Evolutionary conservation across 2,329 filamentous ascomycete species (phyloP).

Genomic region (Fusarium bactridioides): DNA sequence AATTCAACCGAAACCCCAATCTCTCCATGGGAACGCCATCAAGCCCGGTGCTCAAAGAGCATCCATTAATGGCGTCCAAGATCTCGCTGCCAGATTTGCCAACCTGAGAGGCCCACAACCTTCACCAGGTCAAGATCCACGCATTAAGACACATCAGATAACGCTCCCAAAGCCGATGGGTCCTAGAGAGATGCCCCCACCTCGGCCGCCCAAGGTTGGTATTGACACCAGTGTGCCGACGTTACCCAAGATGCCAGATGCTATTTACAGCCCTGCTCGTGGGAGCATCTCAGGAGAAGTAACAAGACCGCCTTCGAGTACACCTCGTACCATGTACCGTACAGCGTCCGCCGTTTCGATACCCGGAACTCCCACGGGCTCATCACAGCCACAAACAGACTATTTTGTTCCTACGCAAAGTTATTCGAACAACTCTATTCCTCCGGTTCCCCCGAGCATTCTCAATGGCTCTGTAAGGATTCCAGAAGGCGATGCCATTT

Average conservation of each 20-base stretch:
- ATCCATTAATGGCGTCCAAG: constrained; percentile 50
- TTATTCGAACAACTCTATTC: constrained; percentile 38
- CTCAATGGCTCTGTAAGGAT: constrained; percentile 55
- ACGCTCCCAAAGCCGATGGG: constrained; percentile 51
- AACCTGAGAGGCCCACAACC: constrained; percentile 58
- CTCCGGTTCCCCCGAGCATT: constrained; percentile 51
- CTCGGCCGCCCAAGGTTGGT: constrained; percentile 55
- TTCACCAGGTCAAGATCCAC: constrained; percentile 58
- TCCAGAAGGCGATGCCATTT: constrained; percentile 66
- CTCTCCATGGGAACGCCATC: constrained; percentile 67
- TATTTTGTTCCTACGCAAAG: constrained; percentile 45
- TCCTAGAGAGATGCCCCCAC: constrained; percentile 62
- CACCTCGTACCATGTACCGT: constrained; percentile 69
- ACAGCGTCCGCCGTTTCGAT: constrained; percentile 61
- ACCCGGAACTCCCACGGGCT: constrained; percentile 40
- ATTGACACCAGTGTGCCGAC: constrained; percentile 61
- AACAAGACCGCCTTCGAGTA: constrained; percentile 70
- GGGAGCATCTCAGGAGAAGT: constrained; percentile 73
- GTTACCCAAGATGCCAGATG: constrained; percentile 75
- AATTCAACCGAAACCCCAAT: constrained; percentile 73
- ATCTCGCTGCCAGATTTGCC: constrained; percentile 65
- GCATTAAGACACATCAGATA: constrained; percentile 60
- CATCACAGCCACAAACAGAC: constrained; percentile 43
- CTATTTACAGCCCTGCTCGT: constrained; percentile 80
- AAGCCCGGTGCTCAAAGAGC: constrained; percentile 42